Evolutionary conservation across 805 yeast genomes (phyloP), one percentile per base, ranked within the genome.

Genomic region (Barnettozyma sucrosica): DNA sequence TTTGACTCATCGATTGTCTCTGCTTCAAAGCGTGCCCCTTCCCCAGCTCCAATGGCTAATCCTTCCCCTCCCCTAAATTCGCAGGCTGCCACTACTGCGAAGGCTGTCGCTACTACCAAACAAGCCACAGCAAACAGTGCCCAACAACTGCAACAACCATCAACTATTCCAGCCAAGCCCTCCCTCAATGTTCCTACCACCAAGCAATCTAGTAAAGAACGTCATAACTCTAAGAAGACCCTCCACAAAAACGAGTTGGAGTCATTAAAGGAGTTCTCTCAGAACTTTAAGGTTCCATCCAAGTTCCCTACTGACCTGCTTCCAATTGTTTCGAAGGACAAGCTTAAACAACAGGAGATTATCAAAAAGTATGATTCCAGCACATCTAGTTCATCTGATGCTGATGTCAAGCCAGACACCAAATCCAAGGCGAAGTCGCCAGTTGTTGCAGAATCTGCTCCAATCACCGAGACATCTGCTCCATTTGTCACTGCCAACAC

Each of bases 241-340:
- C 75, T 69, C 54, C 75, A 79, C 1, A 79, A 80, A 61, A 77
- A 79, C 52, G 89, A 83, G 61, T 75, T 85, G 52, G 81, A 81
- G 52, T 78, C 86, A 10, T 70, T 88, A 47, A 80, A 79, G 52
- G 87, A 85, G 59, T 89, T 90, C 61, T 79, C 95, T 36, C 88
- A 86, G 43, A 85, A 79, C 55, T 86, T 88, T 66, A 87, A 87
- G 65, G 78, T 89, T 26, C 85, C 84, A 3, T 78, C 77, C 32
- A 69, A 69, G 43, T 66, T 71, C 52, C 63, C 63, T 10, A 46
- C 51, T 21, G 89, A 84, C 56, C 69, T 82, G 51, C 67, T 83
- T 51, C 89, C 93, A 7, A 82, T 85, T 18, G 67, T 84, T 28
- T 69, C 90, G 9, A 82, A 85, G 63, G 85, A 81, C 54, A 79